A percentile compares a stretch with the other conserved stretches of the same genome.
phyloP scores from a whole-genome alignment of 805 yeast species.

The Nakazawaea peltata region DNA sequence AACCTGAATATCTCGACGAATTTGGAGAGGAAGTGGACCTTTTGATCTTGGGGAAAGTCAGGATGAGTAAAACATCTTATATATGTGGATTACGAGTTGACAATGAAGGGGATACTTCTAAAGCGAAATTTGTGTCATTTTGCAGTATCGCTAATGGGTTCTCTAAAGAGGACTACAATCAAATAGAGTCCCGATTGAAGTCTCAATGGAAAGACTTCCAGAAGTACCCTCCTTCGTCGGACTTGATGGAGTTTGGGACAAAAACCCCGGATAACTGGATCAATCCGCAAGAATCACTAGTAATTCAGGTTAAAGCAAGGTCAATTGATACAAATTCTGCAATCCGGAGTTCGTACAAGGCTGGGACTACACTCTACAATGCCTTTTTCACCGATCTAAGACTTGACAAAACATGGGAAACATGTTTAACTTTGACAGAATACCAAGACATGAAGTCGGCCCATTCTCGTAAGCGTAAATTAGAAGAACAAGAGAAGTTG shows the following conservation, averaged over 20 bases:
- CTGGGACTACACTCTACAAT: constrained; percentile 65
- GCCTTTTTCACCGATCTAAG: constrained; percentile 66
- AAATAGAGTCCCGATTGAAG: constrained; percentile 46
- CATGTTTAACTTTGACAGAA: constrained; percentile 48
- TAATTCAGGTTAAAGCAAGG: constrained; percentile 78
- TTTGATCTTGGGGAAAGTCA: constrained; percentile 68
- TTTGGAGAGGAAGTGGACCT: constrained; percentile 85
- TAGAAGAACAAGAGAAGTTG: constrained; percentile 16
- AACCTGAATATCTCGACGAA: constrained; percentile 83
- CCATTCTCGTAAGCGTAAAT: constrained; percentile 4
- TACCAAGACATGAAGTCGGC: constrained; percentile 30
- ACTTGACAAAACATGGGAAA: constrained; percentile 55
- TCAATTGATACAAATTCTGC: constrained; percentile 47
- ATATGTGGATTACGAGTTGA: constrained; percentile 61
- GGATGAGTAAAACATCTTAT: constrained; percentile 63
- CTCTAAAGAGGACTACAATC: constrained; percentile 49
- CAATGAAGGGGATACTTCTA: constrained; percentile 13
- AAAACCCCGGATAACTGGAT: constrained; percentile 71
- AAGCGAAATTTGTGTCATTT: constrained; percentile 46
- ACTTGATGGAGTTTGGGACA: constrained; percentile 44
- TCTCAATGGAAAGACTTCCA: constrained; percentile 49
- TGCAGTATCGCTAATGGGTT: constrained; percentile 85
- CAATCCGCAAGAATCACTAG: constrained; percentile 66
- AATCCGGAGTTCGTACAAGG: constrained; percentile 41
- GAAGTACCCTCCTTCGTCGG: constrained; percentile 31